Evolutionary conservation across 129 eudicot species (phyloP), one percentile per base, ranked within the genome.

Genomic region (Saposhnikovia divaricata): DNA sequence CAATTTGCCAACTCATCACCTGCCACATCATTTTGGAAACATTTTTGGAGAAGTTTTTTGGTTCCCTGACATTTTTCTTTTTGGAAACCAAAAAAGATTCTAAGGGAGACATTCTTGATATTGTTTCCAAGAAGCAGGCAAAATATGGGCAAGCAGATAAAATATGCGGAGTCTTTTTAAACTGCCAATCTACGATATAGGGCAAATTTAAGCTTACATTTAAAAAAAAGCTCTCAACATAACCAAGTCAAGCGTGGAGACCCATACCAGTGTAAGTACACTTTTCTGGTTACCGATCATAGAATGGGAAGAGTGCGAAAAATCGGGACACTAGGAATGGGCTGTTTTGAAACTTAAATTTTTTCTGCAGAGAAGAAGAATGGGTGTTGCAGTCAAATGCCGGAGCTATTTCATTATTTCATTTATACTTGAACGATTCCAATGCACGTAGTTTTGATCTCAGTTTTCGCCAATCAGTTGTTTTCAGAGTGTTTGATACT

Each of bases 51-150:
- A n/a, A n/a, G n/a, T n/a, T n/a, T n/a, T n/a, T n/a, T n/a, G n/a
- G n/a, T n/a, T n/a, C n/a, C n/a, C n/a, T n/a, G n/a, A n/a, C n/a
- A n/a, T n/a, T n/a, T n/a, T n/a, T n/a, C n/a, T n/a, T 31, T 34
- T 59, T 21, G 68, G 68, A n/a, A 59, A 59, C 68, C 68, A 59
- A 59, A 59, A 59, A 59, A n/a, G 0, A 25, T n/a, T 9, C 31
- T n/a, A 57, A 19, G 13, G 66, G 14, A 23, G 66, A 57, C 66
- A 23, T 23, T 59, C 34, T 59, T 59, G 68, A 59, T 59, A 7
- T 59, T 59, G 68, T 59, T 59, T 59, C 68, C 68, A 59, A 59
- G 68, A 59, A 59, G 68, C 68, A 59, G 68, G 68, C 68, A 59
- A 59, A n/a, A 1, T 10, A 59, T 59, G 68, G 68, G 68, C 68